Evolutionary conservation across 495 filamentous ascomycete species (phyloP).

Genomic region (Wilcoxina mikolae): DNA sequence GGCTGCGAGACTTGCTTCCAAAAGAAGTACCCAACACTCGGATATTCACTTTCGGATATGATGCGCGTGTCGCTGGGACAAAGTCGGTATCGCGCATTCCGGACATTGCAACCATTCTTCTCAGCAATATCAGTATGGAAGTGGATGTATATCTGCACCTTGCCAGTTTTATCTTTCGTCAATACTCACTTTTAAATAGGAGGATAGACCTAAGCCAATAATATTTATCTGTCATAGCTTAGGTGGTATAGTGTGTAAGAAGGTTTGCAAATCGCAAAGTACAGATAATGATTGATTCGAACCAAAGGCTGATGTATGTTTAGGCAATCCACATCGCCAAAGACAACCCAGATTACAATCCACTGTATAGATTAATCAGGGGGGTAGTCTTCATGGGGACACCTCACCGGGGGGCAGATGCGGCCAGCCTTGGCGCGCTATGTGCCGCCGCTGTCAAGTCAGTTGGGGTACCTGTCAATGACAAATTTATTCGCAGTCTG

Average conservation of each 20-base stretch:
- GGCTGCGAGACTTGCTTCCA: conserved; percentile 14
- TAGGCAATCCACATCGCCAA: conserved; percentile 3
- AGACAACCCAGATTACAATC: neutral
- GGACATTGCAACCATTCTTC: conserved; percentile 4
- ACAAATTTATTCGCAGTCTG: neutral
- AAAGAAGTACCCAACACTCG: neutral
- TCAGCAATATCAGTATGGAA: neutral
- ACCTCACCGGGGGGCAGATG: conserved; percentile 9
- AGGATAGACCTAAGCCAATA: conserved; percentile 7
- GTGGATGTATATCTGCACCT: neutral
- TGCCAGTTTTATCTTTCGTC: neutral
- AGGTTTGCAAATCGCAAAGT: conserved; percentile 10
- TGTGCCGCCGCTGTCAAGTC: neutral
- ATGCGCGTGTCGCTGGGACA: conserved; percentile 3
- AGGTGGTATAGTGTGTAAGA: conserved; percentile 13
- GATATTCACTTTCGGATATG: conserved; percentile 8
- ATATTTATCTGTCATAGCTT: conserved; percentile 20
- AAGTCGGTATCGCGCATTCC: conserved; percentile 3
- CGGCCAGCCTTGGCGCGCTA: neutral
- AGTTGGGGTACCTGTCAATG: neutral
- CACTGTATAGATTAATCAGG: neutral
- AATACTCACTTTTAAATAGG: neutral
- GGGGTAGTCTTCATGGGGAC: conserved; percentile 14
- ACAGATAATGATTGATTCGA: neutral
- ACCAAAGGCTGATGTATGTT: neutral